Base-by-base conservation (phyloP, 148 eudicot species). In the Mesembryanthemum crystallinum region DNA sequence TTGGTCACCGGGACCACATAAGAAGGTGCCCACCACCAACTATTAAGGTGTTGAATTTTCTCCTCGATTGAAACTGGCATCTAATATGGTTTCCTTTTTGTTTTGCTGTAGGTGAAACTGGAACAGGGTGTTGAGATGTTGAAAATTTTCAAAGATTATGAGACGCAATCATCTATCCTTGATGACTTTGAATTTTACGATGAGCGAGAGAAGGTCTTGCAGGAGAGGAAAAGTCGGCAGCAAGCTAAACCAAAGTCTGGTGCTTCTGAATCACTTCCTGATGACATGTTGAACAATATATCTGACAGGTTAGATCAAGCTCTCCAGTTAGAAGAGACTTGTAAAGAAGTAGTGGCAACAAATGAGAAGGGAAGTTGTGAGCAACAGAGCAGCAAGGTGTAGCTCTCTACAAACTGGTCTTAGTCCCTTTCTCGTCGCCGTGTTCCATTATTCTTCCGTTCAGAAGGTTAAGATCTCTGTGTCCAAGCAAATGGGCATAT, bases 101-200 rank as follows among this genome's bases (percentile, higher is more conserved):
- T 61, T 35, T 43, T 78, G 17, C 28, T 76, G 74, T 78, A 95
- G 98, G 98, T 95, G 79, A 92, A 90, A 80, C 87, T 89, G 69
- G 94, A 92, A 71, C 94, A 87, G 57, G 98, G 98, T 30, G 78
- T 89, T 32, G 96, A 90, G 81, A 92, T 95, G 88, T 79, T 95
- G 79, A 92, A 86, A 77, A 95, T 95, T 21, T 92, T 95, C 81
- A 92, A 92, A 87, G 89, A 87, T 28, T 83, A 92, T 75, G 96
- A 89, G 8, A 89, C 89, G 10, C 87, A 83, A 20, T 83, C 92
- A 49, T 88, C 92, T 18, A 87, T 95, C 76, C 84, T 95, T 70
- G 98, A 95, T 61, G 97, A 95, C 83, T 95, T 92, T 69, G 81
- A 75, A 47, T 90, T 83, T 35, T 95, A 95, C 67, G 94, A 95